Base-by-base conservation (phyloP, 305 asterid species). In the Fraxinus floribunda region DNA sequence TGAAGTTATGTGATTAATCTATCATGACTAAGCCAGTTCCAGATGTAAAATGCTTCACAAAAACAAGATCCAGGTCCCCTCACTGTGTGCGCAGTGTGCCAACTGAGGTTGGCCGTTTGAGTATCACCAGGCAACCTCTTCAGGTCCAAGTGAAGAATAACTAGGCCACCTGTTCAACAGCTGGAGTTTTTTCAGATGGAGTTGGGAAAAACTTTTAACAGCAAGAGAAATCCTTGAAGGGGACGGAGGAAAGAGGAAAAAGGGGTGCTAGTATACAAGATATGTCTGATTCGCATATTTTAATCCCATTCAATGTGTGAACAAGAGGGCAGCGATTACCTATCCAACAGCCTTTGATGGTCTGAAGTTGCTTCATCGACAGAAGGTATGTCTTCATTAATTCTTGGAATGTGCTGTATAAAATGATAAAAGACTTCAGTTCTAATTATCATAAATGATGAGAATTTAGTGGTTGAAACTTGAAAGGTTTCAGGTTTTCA, bases 321-420 rank as follows among this genome's bases (percentile, higher is more conserved):
- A 86, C 52, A 32, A 77, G 78, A 74, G 84, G 81, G 82, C 83
- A 64, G 32, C 86, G 76, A 82, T 79, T 90, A 96, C 98, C 99
- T 94, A 85, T 91, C 92, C 71, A 90, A 91, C 82, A 96, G 97
- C 90, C 99, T 93, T 88, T 96, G 97, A 88, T 94, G 97, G 83
- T 96, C 98, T 82, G 98, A 91, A 83, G 93, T 96, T 80, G 97
- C 98, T 90, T 92, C 98, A 70, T 96, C 97, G 49, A 88, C 88
- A 82, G 98, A 91, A 88, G 99, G 99, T 84, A 96, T 91, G 88
- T 91, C 99, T 79, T 95, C 96, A 75, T 94, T 94, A 81, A 92
- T 92, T 90, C 91, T 91, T 62, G 98, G 98, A 87, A 94, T 82
- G 77, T 96, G 99, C 98, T 94, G 93, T 90, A 89, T 30, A 62